Conservation (phyloP, 116 monocot species). For the Zostera marina region DNA sequence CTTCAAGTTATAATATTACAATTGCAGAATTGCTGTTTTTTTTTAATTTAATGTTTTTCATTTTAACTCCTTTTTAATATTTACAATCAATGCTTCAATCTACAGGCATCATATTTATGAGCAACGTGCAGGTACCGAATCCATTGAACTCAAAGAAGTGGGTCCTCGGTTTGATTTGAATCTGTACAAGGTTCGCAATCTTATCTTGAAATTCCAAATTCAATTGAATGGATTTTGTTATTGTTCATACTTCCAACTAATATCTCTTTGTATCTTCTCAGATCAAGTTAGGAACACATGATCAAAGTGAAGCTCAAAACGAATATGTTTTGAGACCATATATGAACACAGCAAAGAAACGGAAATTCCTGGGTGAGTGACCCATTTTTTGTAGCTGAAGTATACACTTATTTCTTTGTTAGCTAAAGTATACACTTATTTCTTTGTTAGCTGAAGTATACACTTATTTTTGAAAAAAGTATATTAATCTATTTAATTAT, state of each 20-base stretch:
- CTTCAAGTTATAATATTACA: background rate
- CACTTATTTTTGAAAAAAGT: no score
- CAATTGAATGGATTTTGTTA: background rate
- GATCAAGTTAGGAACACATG: conserved; percentile 83
- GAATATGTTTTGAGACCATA: conserved; percentile 79
- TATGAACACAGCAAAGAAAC: conserved; percentile 68
- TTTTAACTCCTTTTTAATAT: background rate
- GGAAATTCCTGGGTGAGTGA: conserved; percentile 53
- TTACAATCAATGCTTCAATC: background rate
- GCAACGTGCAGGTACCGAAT: conserved; percentile 75
- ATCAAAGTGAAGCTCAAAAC: conserved; percentile 59
- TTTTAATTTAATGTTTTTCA: background rate
- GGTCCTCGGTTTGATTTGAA: conserved; percentile 89
- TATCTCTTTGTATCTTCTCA: conserved; percentile 9
- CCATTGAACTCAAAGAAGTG: conserved; percentile 80
- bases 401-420: no score
- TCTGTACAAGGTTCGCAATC: conserved; percentile 50
- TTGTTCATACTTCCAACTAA: background rate
- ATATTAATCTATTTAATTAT: no score
- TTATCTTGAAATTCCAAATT: background rate
- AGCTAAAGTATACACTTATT: no score
- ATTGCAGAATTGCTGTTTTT: background rate
- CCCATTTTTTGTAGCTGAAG: background rate
- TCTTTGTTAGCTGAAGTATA: no score
- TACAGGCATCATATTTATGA: conserved; percentile 87